Evolutionary conservation across 1,139 yeast species (phyloP), one percentile per base, ranked within the genome.

Genomic region (Zhuliangozyma blackwelliae): DNA sequence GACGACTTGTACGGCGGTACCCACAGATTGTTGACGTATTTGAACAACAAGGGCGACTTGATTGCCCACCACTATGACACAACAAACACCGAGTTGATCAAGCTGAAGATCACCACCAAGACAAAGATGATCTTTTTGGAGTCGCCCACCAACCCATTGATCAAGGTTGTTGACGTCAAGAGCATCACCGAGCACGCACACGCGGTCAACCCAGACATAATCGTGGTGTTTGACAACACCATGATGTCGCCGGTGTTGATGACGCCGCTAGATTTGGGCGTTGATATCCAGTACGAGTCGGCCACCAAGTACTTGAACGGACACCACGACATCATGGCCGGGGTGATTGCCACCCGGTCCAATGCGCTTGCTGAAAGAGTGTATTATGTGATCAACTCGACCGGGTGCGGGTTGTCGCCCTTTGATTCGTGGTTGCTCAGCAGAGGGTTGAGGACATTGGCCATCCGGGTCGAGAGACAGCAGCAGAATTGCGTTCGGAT

Each of bases 251-350:
- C 97, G 4, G 61, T 89, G 40, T 71, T 83, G 52, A 82, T 87
- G 82, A 74, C 84, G 11, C 97, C 97, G 2, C 71, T 89, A 49
- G 87, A 83, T 48, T 72, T 84, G 48, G 95, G 94, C 11, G 94
- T 82, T 25, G 97, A 89, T 57, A 84, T 89, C 44, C 95, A 87
- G 40, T 89, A 89, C 59, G 97, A 89, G 58, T 82, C 92, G 11
- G 97, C 95, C 12, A 89, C 97, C 40, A 89, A 89, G 61, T 89
- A 86, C 55, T 68, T 89, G 47, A 86, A 88, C 53, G 97, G 97
- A 9, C 97, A 89, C 59, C 97, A 89, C 59, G 97, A 89, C 59
- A 79, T 89, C 51, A 89, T 89, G 97, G 96, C 96, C 12, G 97
- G 97, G 38, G 79, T 85, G 13, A 69, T 89, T 42, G 95, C 95